phyloP scores from a whole-genome alignment of 768 basidiomycete genomes.

The Mycena rebaudengoi region DNA sequence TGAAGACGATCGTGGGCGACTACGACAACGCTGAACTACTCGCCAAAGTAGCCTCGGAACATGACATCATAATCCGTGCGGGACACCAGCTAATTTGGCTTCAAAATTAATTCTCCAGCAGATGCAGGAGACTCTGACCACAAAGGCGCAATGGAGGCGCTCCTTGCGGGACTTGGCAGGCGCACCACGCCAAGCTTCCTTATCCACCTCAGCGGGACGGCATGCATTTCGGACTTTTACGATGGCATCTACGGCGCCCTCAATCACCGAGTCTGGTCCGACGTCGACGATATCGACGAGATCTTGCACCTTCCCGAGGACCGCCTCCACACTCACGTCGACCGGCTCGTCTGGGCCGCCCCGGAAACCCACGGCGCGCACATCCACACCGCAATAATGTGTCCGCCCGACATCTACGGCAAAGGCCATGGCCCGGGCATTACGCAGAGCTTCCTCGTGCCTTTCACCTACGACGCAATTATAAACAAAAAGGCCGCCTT shows the following conservation, averaged over 20 bases:
- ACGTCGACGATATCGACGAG: constrained; percentile 16
- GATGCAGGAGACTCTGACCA: constrained; percentile 23
- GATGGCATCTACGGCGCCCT: background rate
- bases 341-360: constrained; percentile 13
- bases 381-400: constrained; percentile 21
- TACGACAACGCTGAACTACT: constrained; percentile 16
- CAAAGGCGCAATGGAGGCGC: constrained; percentile 15
- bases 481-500: constrained; percentile 1
- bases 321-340: constrained; percentile 11
- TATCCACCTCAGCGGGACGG: constrained; percentile 20
- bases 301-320: background rate
- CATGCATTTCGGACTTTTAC: constrained; percentile 15
- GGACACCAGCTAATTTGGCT: too few species aligned
- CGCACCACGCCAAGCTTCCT: constrained; percentile 15
- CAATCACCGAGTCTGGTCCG: constrained; percentile 5
- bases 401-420: constrained; percentile 20
- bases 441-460: constrained; percentile 17
- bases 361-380: constrained; percentile 11
- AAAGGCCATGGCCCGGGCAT: constrained; percentile 10
- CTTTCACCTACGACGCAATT: constrained; percentile 10
- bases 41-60: constrained; percentile 4
- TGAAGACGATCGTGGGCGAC: constrained; percentile 13
- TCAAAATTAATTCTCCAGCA: background rate
- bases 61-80: constrained; percentile 12
- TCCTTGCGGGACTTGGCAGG: constrained; percentile 5